Conservation (phyloP, 2,329 filamentous ascomycete species). For the Aspergillus cejpii region DNA sequence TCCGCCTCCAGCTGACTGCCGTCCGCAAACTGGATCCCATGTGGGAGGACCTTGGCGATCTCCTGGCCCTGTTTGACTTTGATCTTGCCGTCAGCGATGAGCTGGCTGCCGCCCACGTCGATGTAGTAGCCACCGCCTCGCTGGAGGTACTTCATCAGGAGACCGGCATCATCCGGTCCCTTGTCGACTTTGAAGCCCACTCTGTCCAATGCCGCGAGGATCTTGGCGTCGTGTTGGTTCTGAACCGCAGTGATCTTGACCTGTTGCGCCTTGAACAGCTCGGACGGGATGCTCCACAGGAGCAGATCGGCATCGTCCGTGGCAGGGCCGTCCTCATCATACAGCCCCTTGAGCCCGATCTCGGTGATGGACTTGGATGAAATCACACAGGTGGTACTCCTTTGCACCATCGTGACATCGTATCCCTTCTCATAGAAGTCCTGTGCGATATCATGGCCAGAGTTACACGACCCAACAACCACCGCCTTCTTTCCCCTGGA, state of each 20-base stretch:
- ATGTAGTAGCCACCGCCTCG: conserved; percentile 65
- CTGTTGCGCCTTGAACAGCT: conserved; percentile 56
- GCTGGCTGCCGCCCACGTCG: conserved; percentile 57
- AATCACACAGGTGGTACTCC: conserved; percentile 59
- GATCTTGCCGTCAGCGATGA: conserved; percentile 59
- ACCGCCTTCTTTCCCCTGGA: conserved; percentile 54
- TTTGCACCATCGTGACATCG: conserved; percentile 63
- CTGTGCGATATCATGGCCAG: conserved; percentile 62
- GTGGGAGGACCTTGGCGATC: conserved; percentile 47
- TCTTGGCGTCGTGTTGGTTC: conserved; percentile 30
- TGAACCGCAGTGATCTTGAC: conserved; percentile 39
- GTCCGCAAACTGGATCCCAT: conserved; percentile 50
- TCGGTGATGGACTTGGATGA: conserved; percentile 50
- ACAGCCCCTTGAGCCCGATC: conserved; percentile 48
- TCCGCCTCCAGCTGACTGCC: conserved; percentile 56
- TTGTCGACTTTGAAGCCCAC: conserved; percentile 57
- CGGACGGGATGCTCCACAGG: conserved; percentile 51
- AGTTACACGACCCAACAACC: conserved; percentile 63
- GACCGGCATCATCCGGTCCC: conserved; percentile 52
- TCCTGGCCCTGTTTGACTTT: conserved; percentile 58
- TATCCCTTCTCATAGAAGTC: conserved; percentile 62
- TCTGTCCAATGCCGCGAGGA: conserved; percentile 44
- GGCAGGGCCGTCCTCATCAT: conserved; percentile 47
- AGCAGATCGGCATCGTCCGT: conserved; percentile 61
- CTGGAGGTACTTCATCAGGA: conserved; percentile 58